These are phyloP conservation scores for Cyamopsis tetragonoloba DNA, from an alignment of 306 rosid genomes.

Conservation along the genomic window DNA sequence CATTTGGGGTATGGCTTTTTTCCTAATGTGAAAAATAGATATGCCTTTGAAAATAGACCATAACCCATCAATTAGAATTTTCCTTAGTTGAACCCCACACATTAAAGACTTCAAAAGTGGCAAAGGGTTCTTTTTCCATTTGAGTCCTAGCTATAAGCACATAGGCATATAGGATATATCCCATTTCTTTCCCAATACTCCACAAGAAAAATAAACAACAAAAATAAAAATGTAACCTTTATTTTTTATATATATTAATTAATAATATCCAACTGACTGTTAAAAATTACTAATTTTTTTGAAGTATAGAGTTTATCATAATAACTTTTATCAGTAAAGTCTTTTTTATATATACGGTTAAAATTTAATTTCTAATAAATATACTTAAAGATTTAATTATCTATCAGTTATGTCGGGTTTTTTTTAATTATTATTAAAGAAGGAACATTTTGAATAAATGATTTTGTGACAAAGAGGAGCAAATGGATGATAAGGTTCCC, in stretches of 20 bases:
- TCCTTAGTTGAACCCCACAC: slow-evolving; percentile 43
- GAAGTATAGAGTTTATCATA: too few relatives aligned
- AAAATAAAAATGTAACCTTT: too few relatives aligned
- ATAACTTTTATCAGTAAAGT: too few relatives aligned
- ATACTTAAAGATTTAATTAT: too few relatives aligned
- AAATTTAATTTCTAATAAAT: too few relatives aligned
- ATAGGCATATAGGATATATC: slow-evolving; percentile 39
- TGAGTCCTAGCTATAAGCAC: slow-evolving; percentile 42
- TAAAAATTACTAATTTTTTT: too few relatives aligned
- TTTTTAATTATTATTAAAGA: too few relatives aligned
- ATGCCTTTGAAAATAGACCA: slow-evolving; percentile 43
- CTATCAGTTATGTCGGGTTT: too few relatives aligned
- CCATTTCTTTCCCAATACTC: slow-evolving; percentile 37
- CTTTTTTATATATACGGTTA: too few relatives aligned
- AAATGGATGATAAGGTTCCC: slow-evolving; percentile 55
- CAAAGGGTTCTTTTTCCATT: slow-evolving; percentile 38
- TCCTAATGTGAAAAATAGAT: slow-evolving; percentile 33
- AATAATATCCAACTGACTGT: too few relatives aligned
- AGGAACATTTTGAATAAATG: slow-evolving; percentile 71
- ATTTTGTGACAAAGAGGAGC: slow-evolving; percentile 55
- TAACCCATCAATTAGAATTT: slow-evolving; percentile 41
- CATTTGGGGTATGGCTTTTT: slow-evolving; percentile 31
- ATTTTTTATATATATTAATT: too few relatives aligned
- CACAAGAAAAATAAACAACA: slow-evolving; percentile 33
- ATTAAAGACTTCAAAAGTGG: slow-evolving; percentile 40